Base-by-base conservation (phyloP, 495 filamentous ascomycete genomes). In the Oidiodendron maius region DNA sequence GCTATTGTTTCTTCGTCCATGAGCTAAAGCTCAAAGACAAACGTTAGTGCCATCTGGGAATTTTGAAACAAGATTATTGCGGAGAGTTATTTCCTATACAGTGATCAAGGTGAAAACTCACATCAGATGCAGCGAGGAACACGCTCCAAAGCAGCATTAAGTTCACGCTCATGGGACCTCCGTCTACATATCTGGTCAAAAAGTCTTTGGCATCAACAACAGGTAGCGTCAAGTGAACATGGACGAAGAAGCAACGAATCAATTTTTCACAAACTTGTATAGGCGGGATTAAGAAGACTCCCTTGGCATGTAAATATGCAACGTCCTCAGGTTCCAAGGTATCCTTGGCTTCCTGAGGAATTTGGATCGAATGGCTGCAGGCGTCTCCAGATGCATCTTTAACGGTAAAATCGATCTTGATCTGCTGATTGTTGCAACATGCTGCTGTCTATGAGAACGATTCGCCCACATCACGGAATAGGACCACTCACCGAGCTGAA, bases 201-300 rank as follows among this genome's bases (percentile, higher is more conserved):
- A 71, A 59, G 0, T 48, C 38, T 6, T 59, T 51, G 2, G 45
- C 62, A 26, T 73, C 67, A 16, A 73, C 52, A 15, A 71, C 55
- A 1, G 68, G 70, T 22, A 69, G 40, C 12, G 68, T 56, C 4
- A 68, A 62, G 50, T 71, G 66, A 10, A 71, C 65, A 49, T 70
- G 59, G 24, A 59, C 48, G 32, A 71, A 63, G 36, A 37, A 47
- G 22, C 9, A 36, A 3, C 11, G 9, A 12, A 47, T 3, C 4
- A 71, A 69, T 21, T 61, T 60, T 4, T 36, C 13, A 22, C n/a
- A 36, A 9, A 47, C 13, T 5, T 9, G 3, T 4, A 10, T 6
- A 9, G 26, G n/a, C 5, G 44, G 44, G 3, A 47, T 16, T 4
- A 32, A 37, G 16, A 47, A 47, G 4, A 4, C 6, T 6, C 44